Evolutionary conservation across 139 green algal genomes (phyloP).

Genomic region (Coelastrella sp.): DNA sequence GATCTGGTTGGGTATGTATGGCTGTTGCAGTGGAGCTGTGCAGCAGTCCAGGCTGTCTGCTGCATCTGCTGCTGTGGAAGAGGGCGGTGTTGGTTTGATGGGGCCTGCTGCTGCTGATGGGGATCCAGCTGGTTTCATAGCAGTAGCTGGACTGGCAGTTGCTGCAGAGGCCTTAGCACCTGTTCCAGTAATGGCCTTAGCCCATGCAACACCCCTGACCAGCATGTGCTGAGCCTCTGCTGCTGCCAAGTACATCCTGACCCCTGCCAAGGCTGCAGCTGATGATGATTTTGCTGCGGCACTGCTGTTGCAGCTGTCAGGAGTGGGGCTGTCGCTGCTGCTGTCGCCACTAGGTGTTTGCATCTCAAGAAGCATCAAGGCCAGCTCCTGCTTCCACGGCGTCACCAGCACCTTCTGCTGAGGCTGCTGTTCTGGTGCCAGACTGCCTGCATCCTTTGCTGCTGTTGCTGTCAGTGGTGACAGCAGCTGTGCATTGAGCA

Average conservation of each 20-base stretch:
- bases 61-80: background rate
- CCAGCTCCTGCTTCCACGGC: constrained; percentile 10
- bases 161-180: background rate
- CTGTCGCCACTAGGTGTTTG: background rate
- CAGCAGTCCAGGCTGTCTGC: background rate
- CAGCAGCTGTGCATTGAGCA: background rate
- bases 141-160: background rate
- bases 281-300: background rate
- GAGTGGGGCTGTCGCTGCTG: background rate
- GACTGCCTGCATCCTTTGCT: background rate
- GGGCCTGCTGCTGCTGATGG: background rate
- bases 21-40: background rate
- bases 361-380: constrained; percentile 4
- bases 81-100: background rate
- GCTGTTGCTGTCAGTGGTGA: constrained; percentile 10
- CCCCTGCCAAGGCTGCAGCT: background rate
- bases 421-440: background rate
- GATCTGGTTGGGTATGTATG: too few relatives aligned
- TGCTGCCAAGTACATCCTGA: background rate
- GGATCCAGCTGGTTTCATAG: background rate
- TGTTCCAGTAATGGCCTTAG: background rate
- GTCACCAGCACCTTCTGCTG: background rate
- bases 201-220: background rate
- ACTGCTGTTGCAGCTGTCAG: background rate
- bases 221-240: background rate